Percentiles rank a stretch among this genome's conserved stretches.
Conservation (phyloP, 805 yeast species). For the Debaryomyces maramus region DNA sequence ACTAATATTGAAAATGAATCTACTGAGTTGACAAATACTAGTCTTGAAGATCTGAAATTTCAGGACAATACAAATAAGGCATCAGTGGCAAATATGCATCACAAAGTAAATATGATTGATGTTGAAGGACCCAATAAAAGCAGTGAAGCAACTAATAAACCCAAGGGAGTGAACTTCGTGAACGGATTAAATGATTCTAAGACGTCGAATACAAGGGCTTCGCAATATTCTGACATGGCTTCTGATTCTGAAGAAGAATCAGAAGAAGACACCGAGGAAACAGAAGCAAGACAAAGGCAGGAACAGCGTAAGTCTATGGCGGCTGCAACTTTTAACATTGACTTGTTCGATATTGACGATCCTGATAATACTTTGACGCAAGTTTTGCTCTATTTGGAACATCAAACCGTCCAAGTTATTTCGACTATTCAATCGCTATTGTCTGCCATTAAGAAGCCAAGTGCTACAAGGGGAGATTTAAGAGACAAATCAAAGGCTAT, state of each 20-base stretch:
- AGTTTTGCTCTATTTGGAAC: conserved; percentile 81
- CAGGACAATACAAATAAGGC: background rate
- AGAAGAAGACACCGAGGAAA: conserved; percentile 22
- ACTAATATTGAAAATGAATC: too few species aligned
- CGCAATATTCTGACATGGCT: too few species aligned
- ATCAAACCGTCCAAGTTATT: conserved; percentile 89
- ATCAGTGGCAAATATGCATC: too few species aligned
- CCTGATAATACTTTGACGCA: conserved; percentile 89
- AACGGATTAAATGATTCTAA: background rate
- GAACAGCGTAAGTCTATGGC: conserved; percentile 49
- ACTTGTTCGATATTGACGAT: conserved; percentile 75
- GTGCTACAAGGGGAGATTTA: conserved; percentile 72
- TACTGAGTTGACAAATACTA: background rate
- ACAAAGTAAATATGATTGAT: too few species aligned
- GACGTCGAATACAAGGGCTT: conserved; percentile 5
- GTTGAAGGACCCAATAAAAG: background rate
- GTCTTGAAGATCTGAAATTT: conserved; percentile 4
- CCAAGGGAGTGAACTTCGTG: background rate
- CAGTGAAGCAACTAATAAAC: background rate
- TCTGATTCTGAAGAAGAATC: conserved; percentile 17
- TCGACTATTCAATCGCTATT: conserved; percentile 83
- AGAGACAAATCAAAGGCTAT: conserved; percentile 75
- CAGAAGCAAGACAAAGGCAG: conserved; percentile 42
- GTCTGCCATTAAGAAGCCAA: conserved; percentile 72
- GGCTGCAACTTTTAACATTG: conserved; percentile 64